phyloP scores from a whole-genome alignment of 495 filamentous ascomycete species.

The Xylaria grammica region DNA sequence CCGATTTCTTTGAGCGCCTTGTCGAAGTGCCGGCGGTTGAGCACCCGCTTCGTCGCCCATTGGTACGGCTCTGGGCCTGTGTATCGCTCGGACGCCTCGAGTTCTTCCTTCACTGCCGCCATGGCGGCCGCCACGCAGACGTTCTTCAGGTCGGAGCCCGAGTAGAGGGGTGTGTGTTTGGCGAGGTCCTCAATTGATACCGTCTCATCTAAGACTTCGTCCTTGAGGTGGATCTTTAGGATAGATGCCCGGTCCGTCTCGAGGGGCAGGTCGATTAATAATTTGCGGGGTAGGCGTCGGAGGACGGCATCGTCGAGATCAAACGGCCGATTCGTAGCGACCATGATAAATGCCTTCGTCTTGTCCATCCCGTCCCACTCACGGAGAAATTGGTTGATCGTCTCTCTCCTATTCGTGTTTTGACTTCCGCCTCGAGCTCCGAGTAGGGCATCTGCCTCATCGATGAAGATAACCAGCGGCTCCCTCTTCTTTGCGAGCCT shows the following conservation, averaged over 20 bases:
- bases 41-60: constrained; percentile 70
- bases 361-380: constrained; percentile 97
- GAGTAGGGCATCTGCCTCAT: constrained; percentile 94
- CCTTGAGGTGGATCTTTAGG: constrained; percentile 80
- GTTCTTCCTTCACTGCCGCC: constrained; percentile 80
- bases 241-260: constrained; percentile 79
- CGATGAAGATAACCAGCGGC: constrained; percentile 96
- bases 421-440: constrained; percentile 72
- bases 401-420: constrained; percentile 61
- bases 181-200: constrained; percentile 76
- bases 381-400: constrained; percentile 96
- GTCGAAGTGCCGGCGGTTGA: constrained; percentile 75
- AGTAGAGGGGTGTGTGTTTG: constrained; percentile 84
- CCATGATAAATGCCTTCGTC: constrained; percentile 93
- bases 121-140: constrained; percentile 88
- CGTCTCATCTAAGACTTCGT: constrained; percentile 68
- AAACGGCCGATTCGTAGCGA: constrained; percentile 95
- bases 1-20: constrained; percentile 87
- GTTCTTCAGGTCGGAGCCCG: constrained; percentile 96
- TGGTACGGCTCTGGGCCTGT: constrained; percentile 53
- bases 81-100: constrained; percentile 58
- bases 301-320: constrained; percentile 96
- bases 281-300: constrained; percentile 77
- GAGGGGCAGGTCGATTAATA: constrained; percentile 87
- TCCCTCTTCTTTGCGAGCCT: constrained; percentile 86